Percentiles rank a stretch among this genome's conserved stretches.
phyloP scores from a whole-genome alignment of 2,329 filamentous ascomycete species.

The Cladosporium sp. region DNA sequence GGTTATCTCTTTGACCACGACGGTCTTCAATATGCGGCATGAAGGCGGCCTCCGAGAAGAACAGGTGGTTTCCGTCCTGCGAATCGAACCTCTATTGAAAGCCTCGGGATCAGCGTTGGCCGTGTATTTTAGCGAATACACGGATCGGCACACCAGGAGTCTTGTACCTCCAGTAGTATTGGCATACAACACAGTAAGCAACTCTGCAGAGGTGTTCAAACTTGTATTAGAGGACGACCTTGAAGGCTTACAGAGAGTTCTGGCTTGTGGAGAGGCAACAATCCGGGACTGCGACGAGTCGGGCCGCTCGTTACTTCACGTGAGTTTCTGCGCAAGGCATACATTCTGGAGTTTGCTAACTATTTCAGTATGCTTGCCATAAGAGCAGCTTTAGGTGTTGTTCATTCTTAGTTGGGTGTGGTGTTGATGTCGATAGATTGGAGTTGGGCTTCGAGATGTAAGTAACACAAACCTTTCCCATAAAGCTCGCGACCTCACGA shows the following conservation, averaged over 20 bases:
- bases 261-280: neutral
- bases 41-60: neutral
- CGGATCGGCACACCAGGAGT: neutral
- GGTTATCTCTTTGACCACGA: neutral
- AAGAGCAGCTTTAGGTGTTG: neutral
- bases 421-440: neutral
- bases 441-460: neutral
- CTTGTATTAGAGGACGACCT: neutral
- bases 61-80: neutral
- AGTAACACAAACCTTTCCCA: neutral
- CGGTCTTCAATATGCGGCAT: too few species aligned
- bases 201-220: neutral
- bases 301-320: neutral
- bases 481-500: too few species aligned
- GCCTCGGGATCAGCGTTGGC: neutral
- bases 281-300: neutral
- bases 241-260: neutral
- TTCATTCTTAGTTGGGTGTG: neutral
- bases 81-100: neutral
- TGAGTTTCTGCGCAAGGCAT: neutral
- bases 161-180: neutral
- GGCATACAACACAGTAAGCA: neutral
- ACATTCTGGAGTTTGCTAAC: neutral
- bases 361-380: neutral
- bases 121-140: neutral